Conservation (phyloP, 2,329 filamentous ascomycete species). For the Cladosporium velox region DNA sequence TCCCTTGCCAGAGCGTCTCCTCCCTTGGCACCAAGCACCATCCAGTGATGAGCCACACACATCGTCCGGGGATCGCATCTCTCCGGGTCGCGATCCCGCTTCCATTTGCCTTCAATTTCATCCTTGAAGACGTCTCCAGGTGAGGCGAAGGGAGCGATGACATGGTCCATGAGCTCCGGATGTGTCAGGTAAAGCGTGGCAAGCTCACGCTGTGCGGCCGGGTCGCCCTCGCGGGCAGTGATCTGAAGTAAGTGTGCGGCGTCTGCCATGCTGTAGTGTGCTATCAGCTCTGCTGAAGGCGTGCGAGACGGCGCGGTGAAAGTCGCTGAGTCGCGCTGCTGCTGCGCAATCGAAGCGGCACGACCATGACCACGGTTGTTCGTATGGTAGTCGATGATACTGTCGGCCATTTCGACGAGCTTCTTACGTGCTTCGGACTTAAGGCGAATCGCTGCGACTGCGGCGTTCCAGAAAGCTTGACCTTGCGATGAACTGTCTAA, state of each 20-base stretch:
- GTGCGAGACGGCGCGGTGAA: constrained; percentile 32
- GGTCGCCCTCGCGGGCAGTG: constrained; percentile 86
- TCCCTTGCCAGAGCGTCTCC: constrained; percentile 82
- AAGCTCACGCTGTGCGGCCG: constrained; percentile 87
- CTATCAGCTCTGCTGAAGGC: constrained; percentile 42
- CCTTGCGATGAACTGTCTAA: constrained; percentile 60
- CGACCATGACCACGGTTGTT: constrained; percentile 55
- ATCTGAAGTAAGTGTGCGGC: constrained; percentile 89
- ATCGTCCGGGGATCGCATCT: constrained; percentile 83
- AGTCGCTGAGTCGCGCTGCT: constrained; percentile 36
- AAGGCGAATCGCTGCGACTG: constrained; percentile 80
- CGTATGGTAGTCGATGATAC: constrained; percentile 69
- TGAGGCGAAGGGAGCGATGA: constrained; percentile 79
- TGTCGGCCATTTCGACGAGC: constrained; percentile 75
- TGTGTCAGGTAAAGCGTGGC: constrained; percentile 92
- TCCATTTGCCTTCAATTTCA: constrained; percentile 70
- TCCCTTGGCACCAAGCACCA: constrained; percentile 84
- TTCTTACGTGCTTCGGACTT: constrained; percentile 86
- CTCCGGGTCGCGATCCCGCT: constrained; percentile 59
- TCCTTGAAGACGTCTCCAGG: constrained; percentile 89
- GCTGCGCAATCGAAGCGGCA: constrained; percentile 36
- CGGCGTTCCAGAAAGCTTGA: constrained; percentile 89
- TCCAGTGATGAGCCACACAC: constrained; percentile 96
- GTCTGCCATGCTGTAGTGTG: constrained; percentile 72
- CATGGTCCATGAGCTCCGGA: constrained; percentile 77